Evolutionary conservation across 805 yeast species (phyloP).

Genomic region (Suhomyces vadensis): DNA sequence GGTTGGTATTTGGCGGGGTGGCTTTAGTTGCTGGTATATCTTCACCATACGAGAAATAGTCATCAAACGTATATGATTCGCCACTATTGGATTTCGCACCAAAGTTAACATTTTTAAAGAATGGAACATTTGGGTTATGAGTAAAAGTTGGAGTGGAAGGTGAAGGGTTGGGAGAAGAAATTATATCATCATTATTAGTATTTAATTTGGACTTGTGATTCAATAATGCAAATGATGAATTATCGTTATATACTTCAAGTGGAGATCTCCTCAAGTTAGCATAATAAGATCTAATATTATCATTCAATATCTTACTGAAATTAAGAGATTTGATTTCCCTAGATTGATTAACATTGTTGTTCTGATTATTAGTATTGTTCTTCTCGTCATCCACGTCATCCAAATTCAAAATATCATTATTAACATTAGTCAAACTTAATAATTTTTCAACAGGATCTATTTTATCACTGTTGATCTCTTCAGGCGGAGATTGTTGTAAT

Average conservation of each 20-base stretch:
- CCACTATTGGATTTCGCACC: conserved; percentile 26
- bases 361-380: not conserved
- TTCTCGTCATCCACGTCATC: conserved; percentile 15
- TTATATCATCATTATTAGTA: conserved; percentile 3
- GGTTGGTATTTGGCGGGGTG: not conserved
- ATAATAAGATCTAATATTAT: conserved; percentile 37
- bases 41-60: conserved; percentile 37
- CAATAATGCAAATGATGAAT: conserved; percentile 35
- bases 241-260: conserved; percentile 34
- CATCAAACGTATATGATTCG: conserved; percentile 26
- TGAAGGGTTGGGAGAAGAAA: conserved; percentile 7
- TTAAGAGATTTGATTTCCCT: conserved; percentile 22
- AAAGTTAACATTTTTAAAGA: conserved; percentile 40
- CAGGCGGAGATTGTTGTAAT: conserved; percentile 5
- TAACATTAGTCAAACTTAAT: conserved; percentile 33
- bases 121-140: conserved; percentile 25
- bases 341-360: not conserved
- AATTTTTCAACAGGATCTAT: conserved; percentile 47
- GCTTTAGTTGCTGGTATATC: conserved; percentile 1
- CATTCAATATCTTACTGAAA: conserved; percentile 40
- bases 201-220: conserved; percentile 17
- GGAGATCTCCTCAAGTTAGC: conserved; percentile 26
- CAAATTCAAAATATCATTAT: conserved; percentile 32
- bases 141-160: conserved; percentile 10
- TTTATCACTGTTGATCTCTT: conserved; percentile 25